Conservation (phyloP, 164 flowering plant genomes). For the Vitis vinifera region DNA sequence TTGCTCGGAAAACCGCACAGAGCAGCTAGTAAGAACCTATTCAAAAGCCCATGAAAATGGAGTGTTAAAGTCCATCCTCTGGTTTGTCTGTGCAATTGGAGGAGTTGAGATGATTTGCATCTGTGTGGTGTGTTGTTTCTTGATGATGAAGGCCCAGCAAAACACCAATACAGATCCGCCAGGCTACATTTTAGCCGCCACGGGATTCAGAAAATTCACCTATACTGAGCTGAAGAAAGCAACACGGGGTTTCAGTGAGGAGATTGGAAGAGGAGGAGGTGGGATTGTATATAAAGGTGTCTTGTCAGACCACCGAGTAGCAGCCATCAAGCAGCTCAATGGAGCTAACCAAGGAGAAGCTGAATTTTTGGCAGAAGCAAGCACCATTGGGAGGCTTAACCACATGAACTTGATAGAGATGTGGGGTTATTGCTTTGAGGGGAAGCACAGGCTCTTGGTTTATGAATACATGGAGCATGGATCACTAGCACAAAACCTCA, state of each 20-base stretch:
- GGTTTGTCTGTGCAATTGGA: not conserved
- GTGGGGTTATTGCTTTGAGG: constrained; percentile 34
- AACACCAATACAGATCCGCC: not conserved
- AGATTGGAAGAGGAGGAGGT: constrained; percentile 15
- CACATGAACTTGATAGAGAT: constrained; percentile 34
- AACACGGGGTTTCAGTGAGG: constrained; percentile 1
- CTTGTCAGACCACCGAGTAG: constrained; percentile 19
- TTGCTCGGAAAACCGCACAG: not conserved
- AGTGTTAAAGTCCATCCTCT: not conserved
- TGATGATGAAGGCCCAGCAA: not conserved
- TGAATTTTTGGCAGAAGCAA: constrained; percentile 29
- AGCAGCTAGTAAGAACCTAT: not conserved
- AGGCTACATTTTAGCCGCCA: not conserved
- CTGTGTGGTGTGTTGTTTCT: not conserved
- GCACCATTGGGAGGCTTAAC: constrained; percentile 25
- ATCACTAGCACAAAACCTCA: constrained; percentile 22
- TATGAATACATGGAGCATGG: constrained; percentile 38
- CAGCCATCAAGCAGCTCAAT: constrained; percentile 29
- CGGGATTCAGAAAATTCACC: constrained; percentile 5
- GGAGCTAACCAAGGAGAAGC: constrained; percentile 29
- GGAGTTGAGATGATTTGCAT: not conserved
- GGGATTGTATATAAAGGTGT: constrained; percentile 17
- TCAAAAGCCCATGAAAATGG: not conserved
- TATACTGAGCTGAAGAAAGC: constrained; percentile 8
- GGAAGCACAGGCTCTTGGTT: constrained; percentile 30